Conservation (phyloP, 2,329 filamentous ascomycete genomes). For the Madurella mycetomatis region DNA sequence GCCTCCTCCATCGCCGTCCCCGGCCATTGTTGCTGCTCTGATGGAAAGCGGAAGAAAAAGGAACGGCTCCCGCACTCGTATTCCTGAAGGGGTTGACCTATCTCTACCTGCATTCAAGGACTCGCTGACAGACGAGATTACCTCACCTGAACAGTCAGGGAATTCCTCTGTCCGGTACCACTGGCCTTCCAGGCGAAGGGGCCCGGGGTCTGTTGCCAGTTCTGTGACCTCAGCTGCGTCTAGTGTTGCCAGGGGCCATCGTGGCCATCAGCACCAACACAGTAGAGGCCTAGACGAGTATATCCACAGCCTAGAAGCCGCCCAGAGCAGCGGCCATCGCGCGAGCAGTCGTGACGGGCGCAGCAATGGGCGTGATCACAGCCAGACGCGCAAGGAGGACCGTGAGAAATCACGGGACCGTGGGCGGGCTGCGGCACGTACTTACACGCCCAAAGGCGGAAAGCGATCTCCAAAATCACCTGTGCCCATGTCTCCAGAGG, state of each 20-base stretch:
- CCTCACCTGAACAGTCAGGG: slow-evolving; percentile 53
- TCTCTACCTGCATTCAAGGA: slow-evolving; percentile 57
- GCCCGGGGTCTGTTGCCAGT: slow-evolving; percentile 53
- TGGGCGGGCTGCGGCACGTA: slow-evolving; percentile 60
- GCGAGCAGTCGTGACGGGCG: slow-evolving; percentile 50
- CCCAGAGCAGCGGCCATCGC: slow-evolving; percentile 55
- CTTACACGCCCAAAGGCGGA: slow-evolving; percentile 61
- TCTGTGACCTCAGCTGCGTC: slow-evolving; percentile 55
- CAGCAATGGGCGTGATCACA: slow-evolving; percentile 41
- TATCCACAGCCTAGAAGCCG: slow-evolving; percentile 79
- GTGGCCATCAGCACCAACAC: slow-evolving; percentile 44
- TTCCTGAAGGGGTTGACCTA: slow-evolving; percentile 65
- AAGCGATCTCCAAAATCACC: slow-evolving; percentile 91
- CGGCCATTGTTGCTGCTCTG: slow-evolving; percentile 57
- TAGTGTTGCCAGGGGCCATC: slow-evolving; percentile 46
- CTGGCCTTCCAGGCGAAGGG: slow-evolving; percentile 51
- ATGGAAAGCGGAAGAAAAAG: slow-evolving; percentile 58
- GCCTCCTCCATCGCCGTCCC: slow-evolving; percentile 60
- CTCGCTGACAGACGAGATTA: slow-evolving; percentile 48
- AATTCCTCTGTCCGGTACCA: slow-evolving; percentile 51
- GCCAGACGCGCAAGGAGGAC: slow-evolving; percentile 45
- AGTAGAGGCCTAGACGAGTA: slow-evolving; percentile 75
- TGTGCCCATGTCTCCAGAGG: slow-evolving; percentile 89
- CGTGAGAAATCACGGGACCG: slow-evolving; percentile 66
- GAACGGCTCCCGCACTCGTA: slow-evolving; percentile 72